These are phyloP conservation scores for Salix udensis DNA, from an alignment of 345 rosid species.

Conservation along the genomic window DNA sequence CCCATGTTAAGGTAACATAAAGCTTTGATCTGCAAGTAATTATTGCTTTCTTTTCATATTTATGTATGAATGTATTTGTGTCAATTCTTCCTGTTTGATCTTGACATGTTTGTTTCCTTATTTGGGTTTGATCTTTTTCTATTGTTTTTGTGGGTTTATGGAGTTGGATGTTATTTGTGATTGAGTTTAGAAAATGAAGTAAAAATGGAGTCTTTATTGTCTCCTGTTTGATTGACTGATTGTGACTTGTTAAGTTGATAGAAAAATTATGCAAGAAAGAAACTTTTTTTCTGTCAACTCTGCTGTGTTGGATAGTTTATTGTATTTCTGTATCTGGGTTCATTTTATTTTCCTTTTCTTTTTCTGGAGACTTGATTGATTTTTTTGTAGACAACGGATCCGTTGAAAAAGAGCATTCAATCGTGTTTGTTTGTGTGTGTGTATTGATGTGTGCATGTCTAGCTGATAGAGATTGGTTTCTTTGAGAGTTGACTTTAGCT, in stretches of 20 bases:
- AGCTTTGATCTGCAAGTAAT: background rate
- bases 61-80: background rate
- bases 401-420: background rate
- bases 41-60: background rate
- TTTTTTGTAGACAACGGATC: background rate
- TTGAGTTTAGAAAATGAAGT: background rate
- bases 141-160: background rate
- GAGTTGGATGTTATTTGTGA: background rate
- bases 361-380: background rate
- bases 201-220: background rate
- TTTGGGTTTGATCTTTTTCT: background rate
- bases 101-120: background rate
- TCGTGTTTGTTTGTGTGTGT: background rate
- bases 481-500: background rate
- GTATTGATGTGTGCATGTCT: too few relatives aligned
- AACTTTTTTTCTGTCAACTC: background rate
- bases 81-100: background rate
- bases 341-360: background rate
- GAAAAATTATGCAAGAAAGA: background rate
- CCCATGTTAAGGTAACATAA: background rate
- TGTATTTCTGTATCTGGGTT: background rate
- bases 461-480: background rate
- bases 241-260: background rate
- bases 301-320: background rate
- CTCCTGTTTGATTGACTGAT: background rate